A percentile compares a stretch with the other conserved stretches of the same genome.
Evolutionary conservation across 139 green algal species (phyloP).

Genomic region (Astrephomene gubernaculifera): DNA sequence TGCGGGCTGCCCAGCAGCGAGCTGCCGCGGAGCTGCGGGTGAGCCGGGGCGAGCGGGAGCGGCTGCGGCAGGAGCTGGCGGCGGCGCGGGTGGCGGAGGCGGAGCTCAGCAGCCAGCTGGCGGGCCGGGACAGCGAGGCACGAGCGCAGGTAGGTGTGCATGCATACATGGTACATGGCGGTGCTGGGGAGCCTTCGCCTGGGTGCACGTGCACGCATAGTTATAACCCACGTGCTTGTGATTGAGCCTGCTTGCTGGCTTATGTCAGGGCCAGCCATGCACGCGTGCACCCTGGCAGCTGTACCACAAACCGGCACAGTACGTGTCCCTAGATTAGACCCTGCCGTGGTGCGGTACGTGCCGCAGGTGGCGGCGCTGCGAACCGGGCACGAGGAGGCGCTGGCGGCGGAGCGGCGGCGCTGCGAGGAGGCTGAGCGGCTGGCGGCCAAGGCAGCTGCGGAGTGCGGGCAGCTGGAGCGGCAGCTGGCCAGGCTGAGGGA

Average conservation of each 20-base stretch:
- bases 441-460: background rate
- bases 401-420: constrained; percentile 28
- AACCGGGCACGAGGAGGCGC: constrained; percentile 3
- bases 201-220: no score
- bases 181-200: no score
- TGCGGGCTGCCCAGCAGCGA: background rate
- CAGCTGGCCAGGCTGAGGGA: constrained; percentile 7
- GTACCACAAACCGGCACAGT: no score
- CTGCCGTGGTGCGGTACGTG: no score
- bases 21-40: background rate
- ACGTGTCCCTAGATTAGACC: no score
- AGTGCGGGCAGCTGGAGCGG: constrained; percentile 9
- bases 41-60: background rate
- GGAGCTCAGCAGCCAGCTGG: background rate
- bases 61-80: constrained; percentile 10
- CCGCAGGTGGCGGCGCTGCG: constrained; percentile 9
- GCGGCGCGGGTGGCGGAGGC: background rate
- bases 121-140: background rate
- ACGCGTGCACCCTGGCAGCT: no score
- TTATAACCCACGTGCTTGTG: no score
- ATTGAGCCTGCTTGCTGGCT: no score
- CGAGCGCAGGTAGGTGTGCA: constrained; percentile 16
- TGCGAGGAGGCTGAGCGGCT: constrained; percentile 15
- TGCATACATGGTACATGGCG: no score
- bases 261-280: no score